Base-by-base conservation (phyloP, 1,284 basidiomycete species). In the Rhodotorula sp. region DNA sequence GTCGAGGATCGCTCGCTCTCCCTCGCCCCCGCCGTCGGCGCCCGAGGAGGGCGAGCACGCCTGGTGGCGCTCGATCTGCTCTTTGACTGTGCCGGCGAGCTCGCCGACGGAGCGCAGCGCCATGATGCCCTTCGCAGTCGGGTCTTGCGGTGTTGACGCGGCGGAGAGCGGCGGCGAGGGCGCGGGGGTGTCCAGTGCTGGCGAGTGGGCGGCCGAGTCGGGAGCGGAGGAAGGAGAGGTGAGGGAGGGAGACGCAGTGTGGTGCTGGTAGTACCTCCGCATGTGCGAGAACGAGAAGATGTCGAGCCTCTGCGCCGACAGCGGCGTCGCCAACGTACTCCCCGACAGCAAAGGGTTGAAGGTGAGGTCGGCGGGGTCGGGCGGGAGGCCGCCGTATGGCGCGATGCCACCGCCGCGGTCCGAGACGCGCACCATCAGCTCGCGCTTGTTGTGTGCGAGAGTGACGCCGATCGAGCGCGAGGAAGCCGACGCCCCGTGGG, bases 391-490 rank as follows among this genome's bases (percentile, higher is more conserved):
- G 12, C 76, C 76, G 34, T 75, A 77, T 0, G 77, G 77, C 4
- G 73, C 61, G 32, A 78, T 74, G 9, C 78, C 78, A 22, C 77
- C 74, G 50, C 75, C 92, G 87, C 91, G 88, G 80, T 94, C 91
- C 39, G 91, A 92, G 83, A 94, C 90, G 55, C 92, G 88, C 64
- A 94, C 86, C 27, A 87, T 85, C 62, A 94, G 86, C 67, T 90
- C 86, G 65, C 91, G 86, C 53, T 87, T 84, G 2, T 89, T 88
- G 8, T 88, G 86, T 15, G 89, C 88, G 54, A 94, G 88, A 0
- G 91, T 94, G 3, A 88, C 88, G 55, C 82, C 83, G 71, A 93
- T 88, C 7, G 86, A 84, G 41, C 90, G 89, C 41, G 87, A 80
- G 3, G 66, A 46, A 34, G 74, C 69, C 8, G 71, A 37, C 21